Evolutionary conservation across 129 eudicot species (phyloP).

Genomic region (Escallonia rubra): DNA sequence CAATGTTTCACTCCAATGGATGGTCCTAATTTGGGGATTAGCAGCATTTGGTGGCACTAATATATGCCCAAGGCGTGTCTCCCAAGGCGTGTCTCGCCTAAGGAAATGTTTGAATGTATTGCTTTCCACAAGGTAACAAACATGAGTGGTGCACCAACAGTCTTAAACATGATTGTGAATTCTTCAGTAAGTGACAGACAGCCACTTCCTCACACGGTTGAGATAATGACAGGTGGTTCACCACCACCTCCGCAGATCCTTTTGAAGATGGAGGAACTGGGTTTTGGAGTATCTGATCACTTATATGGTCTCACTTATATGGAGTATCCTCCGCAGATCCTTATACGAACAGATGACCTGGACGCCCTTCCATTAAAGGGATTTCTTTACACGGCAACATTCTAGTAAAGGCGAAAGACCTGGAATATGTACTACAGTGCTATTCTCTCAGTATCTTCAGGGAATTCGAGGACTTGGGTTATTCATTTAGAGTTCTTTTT

Average conservation of each 20-base stretch:
- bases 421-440: too few relatives aligned
- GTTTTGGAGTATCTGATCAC: constrained; percentile 57
- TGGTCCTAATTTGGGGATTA: constrained; percentile 87
- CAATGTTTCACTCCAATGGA: constrained; percentile 95
- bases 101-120: constrained; percentile 56
- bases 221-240: constrained; percentile 63
- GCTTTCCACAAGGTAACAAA: constrained; percentile 60
- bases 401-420: too few relatives aligned
- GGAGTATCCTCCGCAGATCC: too few relatives aligned
- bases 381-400: too few relatives aligned
- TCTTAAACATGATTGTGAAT: constrained; percentile 73
- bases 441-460: too few relatives aligned
- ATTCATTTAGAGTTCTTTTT: too few relatives aligned
- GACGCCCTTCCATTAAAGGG: too few relatives aligned
- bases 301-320: constrained; percentile 46
- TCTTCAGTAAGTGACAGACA: constrained; percentile 37
- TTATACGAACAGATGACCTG: too few relatives aligned
- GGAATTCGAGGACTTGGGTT: too few relatives aligned
- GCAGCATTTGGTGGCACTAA: constrained; percentile 93
- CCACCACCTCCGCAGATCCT: constrained; percentile 67
- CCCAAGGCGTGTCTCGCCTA: constrained; percentile 55
- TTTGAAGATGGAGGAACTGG: constrained; percentile 53
- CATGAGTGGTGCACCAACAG: constrained; percentile 92
- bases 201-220: constrained; percentile 63
- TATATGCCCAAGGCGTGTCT: constrained; percentile 62